Conservation (phyloP, 805 yeast species). For the Candida berthetii region DNA sequence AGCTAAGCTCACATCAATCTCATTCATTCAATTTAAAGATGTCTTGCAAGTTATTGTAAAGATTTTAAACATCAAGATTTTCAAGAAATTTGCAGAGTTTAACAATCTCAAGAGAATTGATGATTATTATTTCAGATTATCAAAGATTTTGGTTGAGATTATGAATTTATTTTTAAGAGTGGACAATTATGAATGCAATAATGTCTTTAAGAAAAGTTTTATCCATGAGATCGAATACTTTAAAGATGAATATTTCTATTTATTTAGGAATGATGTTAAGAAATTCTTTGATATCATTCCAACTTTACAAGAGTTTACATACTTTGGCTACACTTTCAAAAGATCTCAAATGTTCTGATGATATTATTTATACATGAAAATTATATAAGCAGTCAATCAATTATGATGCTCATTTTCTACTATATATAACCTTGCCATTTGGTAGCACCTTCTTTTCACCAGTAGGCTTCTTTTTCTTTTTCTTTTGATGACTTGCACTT, state of each 20-base stretch:
- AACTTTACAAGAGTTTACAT: conserved; percentile 1
- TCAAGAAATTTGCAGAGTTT: conserved; percentile 6
- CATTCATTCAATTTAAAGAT: conserved; percentile 1
- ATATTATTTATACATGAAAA: not conserved
- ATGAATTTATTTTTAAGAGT: conserved; percentile 10
- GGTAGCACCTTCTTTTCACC: conserved; percentile 47
- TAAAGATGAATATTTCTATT: conserved; percentile 2
- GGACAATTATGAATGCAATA: conserved; percentile 12
- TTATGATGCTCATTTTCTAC: conserved; percentile 12
- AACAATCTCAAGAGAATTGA: conserved; percentile 8
- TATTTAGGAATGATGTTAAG: conserved; percentile 2
- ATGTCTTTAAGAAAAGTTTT: not conserved
- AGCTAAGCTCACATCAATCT: not conserved
- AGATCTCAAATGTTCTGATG: not conserved
- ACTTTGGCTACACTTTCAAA: conserved; percentile 2
- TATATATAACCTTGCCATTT: conserved; percentile 50
- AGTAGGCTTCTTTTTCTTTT: conserved; percentile 26
- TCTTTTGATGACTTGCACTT: conserved; percentile 13
- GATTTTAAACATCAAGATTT: conserved; percentile 7
- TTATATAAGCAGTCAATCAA: too few species aligned
- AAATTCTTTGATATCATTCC: not conserved
- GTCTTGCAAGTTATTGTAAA: conserved; percentile 4
- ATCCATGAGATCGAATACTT: not conserved
- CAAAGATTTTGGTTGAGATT: conserved; percentile 11
- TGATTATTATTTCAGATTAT: conserved; percentile 10